These are phyloP conservation scores for Wallacemonas sp. DNA, from an alignment of 208 protist species.

Conservation along the genomic window DNA sequence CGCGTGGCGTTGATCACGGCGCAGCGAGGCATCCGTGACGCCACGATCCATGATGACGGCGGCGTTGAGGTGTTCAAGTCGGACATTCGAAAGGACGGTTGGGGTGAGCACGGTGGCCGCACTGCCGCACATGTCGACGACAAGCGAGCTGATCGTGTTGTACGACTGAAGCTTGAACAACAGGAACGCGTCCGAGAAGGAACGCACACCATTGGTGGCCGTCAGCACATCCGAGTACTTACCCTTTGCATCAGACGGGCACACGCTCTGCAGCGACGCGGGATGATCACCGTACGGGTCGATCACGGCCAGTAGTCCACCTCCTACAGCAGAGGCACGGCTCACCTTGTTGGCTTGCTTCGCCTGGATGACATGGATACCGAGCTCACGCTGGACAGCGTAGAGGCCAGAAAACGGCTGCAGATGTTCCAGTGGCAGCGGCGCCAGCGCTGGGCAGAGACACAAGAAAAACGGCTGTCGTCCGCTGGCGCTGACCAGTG, in stretches of 20 bases:
- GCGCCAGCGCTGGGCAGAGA: conserved; percentile 62
- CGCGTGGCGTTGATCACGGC: conserved; percentile 58
- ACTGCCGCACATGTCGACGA: conserved; percentile 16
- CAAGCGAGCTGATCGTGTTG: background rate
- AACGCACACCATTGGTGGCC: conserved; percentile 26
- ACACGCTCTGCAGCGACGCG: conserved; percentile 30
- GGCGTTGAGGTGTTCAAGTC: conserved; percentile 49
- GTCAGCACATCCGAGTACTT: conserved; percentile 42
- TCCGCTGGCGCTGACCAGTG: conserved; percentile 30
- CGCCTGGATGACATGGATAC: conserved; percentile 34
- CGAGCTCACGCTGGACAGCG: conserved; percentile 64
- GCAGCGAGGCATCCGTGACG: conserved; percentile 43
- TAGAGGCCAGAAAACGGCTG: conserved; percentile 38
- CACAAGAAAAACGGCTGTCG: conserved; percentile 67
- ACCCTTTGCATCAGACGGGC: conserved; percentile 34
- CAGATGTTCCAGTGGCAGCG: conserved; percentile 65
- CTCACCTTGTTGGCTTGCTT: conserved; percentile 27
- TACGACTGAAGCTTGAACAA: conserved; percentile 30
- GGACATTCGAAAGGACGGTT: conserved; percentile 33
- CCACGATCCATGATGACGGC: conserved; percentile 39
- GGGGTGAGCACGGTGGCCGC: conserved; percentile 19
- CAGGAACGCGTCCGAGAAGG: conserved; percentile 44
- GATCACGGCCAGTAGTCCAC: conserved; percentile 45
- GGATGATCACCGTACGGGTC: conserved; percentile 69
- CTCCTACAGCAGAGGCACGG: background rate